phyloP scores from a whole-genome alignment of 31 red algal genomes.

The Asparagopsis taxiformis region DNA sequence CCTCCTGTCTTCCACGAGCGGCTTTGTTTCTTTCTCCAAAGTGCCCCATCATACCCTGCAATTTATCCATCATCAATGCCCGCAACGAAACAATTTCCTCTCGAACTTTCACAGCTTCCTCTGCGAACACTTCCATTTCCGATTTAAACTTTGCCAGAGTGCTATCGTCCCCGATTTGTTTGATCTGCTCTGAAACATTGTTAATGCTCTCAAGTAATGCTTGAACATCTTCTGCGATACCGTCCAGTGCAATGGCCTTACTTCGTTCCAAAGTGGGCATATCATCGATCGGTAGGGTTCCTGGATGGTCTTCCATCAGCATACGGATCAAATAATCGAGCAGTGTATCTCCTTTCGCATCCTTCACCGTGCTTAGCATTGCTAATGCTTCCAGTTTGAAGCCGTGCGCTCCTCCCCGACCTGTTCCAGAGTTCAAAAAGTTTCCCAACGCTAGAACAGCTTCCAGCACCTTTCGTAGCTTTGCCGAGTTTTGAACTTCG shows the following conservation, averaged over 20 bases:
- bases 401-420: slow-evolving; percentile 83
- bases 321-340: slow-evolving; percentile 71
- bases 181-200: slow-evolving; percentile 76
- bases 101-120: slow-evolving; percentile 75
- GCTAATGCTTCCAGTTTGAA: slow-evolving; percentile 92
- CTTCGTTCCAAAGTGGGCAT: slow-evolving; percentile 73
- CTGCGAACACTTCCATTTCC: slow-evolving; percentile 82
- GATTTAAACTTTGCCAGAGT: slow-evolving; percentile 67
- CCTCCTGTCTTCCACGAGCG: slow-evolving; percentile 75
- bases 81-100: slow-evolving; percentile 89
- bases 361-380: slow-evolving; percentile 80
- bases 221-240: slow-evolving; percentile 78
- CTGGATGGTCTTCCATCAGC: slow-evolving; percentile 35
- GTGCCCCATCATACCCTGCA: slow-evolving; percentile 79
- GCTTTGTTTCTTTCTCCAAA: slow-evolving; percentile 95
- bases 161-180: slow-evolving; percentile 75
- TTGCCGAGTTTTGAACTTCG: slow-evolving; percentile 66
- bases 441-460: slow-evolving; percentile 88
- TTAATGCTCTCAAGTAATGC: slow-evolving; percentile 72
- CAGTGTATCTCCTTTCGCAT: slow-evolving; percentile 70
- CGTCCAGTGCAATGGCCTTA: slow-evolving; percentile 80
- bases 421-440: slow-evolving; percentile 92
- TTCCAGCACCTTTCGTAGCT: slow-evolving; percentile 68
- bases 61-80: slow-evolving; percentile 81
- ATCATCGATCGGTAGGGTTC: slow-evolving; percentile 78